Percentiles rank a stretch among this genome's conserved stretches.
Evolutionary conservation across 164 flowering plant genomes (phyloP).

Genomic region (Chimonanthus praecox): DNA sequence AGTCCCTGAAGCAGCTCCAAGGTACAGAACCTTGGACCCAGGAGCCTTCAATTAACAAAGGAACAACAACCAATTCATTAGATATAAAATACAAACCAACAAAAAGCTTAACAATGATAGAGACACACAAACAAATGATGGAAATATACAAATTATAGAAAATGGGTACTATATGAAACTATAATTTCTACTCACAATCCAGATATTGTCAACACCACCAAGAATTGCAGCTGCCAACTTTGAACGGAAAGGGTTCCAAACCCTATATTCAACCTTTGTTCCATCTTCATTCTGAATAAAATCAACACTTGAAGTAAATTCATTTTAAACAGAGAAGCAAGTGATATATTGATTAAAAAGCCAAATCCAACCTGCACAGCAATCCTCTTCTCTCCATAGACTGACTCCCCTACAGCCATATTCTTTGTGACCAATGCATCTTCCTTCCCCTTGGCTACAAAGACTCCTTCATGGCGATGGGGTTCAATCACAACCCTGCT

Average conservation of each 20-base stretch:
- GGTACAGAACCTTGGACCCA: slow-evolving; percentile 79
- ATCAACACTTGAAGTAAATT: background rate
- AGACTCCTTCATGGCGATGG: slow-evolving; percentile 86
- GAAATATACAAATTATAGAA: background rate
- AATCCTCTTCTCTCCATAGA: slow-evolving; percentile 86
- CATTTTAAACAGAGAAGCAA: background rate
- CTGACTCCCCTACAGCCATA: slow-evolving; percentile 85
- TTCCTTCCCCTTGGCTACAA: slow-evolving; percentile 89
- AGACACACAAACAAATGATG: background rate
- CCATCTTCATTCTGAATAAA: slow-evolving; percentile 76
- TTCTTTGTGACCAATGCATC: slow-evolving; percentile 93
- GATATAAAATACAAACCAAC: background rate
- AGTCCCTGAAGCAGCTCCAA: slow-evolving; percentile 98
- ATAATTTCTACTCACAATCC: slow-evolving; percentile 64
- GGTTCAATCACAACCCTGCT: slow-evolving; percentile 78
- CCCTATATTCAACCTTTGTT: slow-evolving; percentile 79
- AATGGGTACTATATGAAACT: background rate
- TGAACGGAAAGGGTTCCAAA: slow-evolving; percentile 97
- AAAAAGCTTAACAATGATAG: too few species aligned
- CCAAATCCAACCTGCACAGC: slow-evolving; percentile 60
- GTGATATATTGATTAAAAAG: background rate
- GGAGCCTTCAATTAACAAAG: slow-evolving; percentile 46
- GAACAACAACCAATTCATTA: background rate
- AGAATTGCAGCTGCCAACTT: slow-evolving; percentile 91
- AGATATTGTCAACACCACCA: slow-evolving; percentile 83